phyloP scores from a whole-genome alignment of 441 rosid species.

The Breynia disticha region DNA sequence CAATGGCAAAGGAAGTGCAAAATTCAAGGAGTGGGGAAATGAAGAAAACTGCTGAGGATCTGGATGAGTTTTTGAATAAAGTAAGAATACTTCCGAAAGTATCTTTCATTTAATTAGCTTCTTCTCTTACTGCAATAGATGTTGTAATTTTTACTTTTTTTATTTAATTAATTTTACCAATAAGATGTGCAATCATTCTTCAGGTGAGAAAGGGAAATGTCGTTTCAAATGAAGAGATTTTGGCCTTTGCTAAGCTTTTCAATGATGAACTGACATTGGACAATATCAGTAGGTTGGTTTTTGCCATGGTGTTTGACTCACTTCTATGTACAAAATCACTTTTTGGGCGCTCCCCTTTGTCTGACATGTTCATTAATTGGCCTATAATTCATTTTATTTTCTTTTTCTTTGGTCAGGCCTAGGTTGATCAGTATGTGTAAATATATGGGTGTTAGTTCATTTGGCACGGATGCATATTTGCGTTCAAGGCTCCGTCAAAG shows the following conservation, averaged over 20 bases:
- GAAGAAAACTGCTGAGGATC: conserved; percentile 29
- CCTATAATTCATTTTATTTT: conserved; percentile 11
- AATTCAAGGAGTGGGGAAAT: conserved; percentile 29
- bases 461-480: conserved; percentile 85
- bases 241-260: conserved; percentile 76
- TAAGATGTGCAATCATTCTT: too few relatives aligned
- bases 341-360: not conserved
- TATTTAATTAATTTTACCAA: too few relatives aligned
- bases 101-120: conserved; percentile 7
- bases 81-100: conserved; percentile 26
- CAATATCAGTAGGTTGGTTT: conserved; percentile 60
- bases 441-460: conserved; percentile 78
- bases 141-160: conserved; percentile 55
- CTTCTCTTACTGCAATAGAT: conserved; percentile 47
- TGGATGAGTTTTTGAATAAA: conserved; percentile 69
- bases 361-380: conserved; percentile 6
- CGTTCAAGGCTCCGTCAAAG: conserved; percentile 74
- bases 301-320: conserved; percentile 9
- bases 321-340: conserved; percentile 2
- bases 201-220: conserved; percentile 66
- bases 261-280: conserved; percentile 79
- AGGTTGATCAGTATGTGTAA: conserved; percentile 80
- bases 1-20: conserved; percentile 98
- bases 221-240: conserved; percentile 65
- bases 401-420: conserved; percentile 36